Percentiles rank a stretch among this genome's conserved stretches.
Evolutionary conservation across 345 rosid species (phyloP).

Genomic region (Eucalyptus fibrosa): DNA sequence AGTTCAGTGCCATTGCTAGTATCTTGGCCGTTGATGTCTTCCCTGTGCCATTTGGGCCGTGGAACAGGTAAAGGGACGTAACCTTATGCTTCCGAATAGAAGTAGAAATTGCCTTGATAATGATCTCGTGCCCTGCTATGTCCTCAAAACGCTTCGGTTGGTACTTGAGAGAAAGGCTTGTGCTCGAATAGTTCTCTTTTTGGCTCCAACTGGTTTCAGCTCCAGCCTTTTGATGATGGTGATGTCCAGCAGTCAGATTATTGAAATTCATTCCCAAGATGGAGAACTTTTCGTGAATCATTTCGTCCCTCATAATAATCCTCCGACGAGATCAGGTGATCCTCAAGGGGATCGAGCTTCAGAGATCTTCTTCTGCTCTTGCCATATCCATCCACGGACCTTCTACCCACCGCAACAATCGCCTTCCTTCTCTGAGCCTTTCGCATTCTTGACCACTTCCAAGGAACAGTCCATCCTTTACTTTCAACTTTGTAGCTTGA

Average conservation of each 20-base stretch:
- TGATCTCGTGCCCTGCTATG: constrained; percentile 10
- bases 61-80: constrained; percentile 11
- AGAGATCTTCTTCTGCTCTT: neutral
- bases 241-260: neutral
- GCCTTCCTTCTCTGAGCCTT: neutral
- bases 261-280: neutral
- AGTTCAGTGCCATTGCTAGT: constrained; percentile 10
- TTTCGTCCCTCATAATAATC: neutral
- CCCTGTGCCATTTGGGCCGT: constrained; percentile 24
- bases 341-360: neutral
- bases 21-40: constrained; percentile 13
- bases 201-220: neutral
- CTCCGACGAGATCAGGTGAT: neutral
- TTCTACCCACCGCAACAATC: neutral
- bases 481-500: neutral
- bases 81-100: constrained; percentile 3
- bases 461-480: constrained; percentile 3
- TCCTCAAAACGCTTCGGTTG: constrained; percentile 12
- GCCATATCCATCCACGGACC: neutral
- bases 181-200: neutral
- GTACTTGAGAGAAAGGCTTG: constrained; percentile 12
- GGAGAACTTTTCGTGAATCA: neutral
- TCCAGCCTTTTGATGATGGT: neutral
- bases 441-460: constrained; percentile 12
- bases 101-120: neutral